A percentile compares a stretch with the other conserved stretches of the same genome.
phyloP scores from a whole-genome alignment of 495 filamentous ascomycete genomes.

The Penicillium desertorum region DNA sequence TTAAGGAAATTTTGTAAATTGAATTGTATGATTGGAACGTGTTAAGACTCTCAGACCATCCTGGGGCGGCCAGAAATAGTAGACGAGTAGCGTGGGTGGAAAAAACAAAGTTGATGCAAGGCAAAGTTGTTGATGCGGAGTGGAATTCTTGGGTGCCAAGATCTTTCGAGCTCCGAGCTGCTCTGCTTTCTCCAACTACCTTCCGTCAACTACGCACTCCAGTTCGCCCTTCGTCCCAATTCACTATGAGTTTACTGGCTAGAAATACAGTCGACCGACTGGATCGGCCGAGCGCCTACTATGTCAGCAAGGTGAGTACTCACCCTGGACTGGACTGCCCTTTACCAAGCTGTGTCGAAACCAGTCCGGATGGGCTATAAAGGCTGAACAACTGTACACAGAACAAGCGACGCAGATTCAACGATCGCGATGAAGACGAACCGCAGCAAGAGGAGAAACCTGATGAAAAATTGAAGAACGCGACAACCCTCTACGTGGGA shows the following conservation, averaged over 20 bases:
- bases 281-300: constrained; percentile 88
- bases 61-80: constrained; percentile 1
- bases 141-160: constrained; percentile 31
- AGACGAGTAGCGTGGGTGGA: not conserved
- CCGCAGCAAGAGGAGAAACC: constrained; percentile 46
- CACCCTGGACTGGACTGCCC: not conserved
- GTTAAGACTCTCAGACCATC: constrained; percentile 9
- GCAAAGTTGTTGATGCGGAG: constrained; percentile 24
- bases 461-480: constrained; percentile 75
- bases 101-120: constrained; percentile 8
- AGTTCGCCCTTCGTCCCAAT: constrained; percentile 6
- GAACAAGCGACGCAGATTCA: constrained; percentile 67
- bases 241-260: constrained; percentile 24
- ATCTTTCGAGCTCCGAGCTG: constrained; percentile 31
- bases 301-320: constrained; percentile 64
- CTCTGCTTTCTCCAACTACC: constrained; percentile 22
- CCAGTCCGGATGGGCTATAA: constrained; percentile 7
- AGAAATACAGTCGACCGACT: constrained; percentile 77
- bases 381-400: constrained; percentile 29
- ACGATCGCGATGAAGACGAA: constrained; percentile 56
- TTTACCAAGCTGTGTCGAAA: constrained; percentile 2
- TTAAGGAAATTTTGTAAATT: constrained; percentile 29
- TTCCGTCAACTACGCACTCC: constrained; percentile 4
- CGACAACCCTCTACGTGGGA: constrained; percentile 94
- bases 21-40: not conserved